Base-by-base conservation (phyloP, 495 filamentous ascomycete genomes). In the Daldinia loculata region DNA sequence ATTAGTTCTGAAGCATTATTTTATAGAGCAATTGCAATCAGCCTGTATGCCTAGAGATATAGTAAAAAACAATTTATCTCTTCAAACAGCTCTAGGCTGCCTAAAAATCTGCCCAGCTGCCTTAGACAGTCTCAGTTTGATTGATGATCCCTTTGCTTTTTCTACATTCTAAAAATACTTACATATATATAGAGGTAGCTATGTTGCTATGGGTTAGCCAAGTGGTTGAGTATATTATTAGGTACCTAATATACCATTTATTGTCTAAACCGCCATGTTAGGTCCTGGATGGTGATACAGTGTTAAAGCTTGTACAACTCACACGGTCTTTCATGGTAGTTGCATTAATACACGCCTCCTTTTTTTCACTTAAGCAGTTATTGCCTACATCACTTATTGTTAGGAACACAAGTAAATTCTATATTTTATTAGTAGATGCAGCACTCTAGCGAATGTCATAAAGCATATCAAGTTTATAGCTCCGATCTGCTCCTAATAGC, bases 401-500 rank as follows among this genome's bases (percentile, higher is more conserved):
- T n/a, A n/a, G n/a, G n/a, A n/a, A n/a, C n/a, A n/a, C n/a, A n/a
- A n/a, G n/a, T n/a, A n/a, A 17, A 45, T 17, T 22, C 17, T 17
- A 7, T 17, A 19, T 45, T 45, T 19, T 17, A 45, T 45, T 19
- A 2, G 39, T 43, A 34, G 32, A 34, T 2, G 9, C 3, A 34
- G 8, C 9, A 34, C 12, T 34, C 32, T 34, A 34, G 32, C 32
- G 1, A 43, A 43, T 15, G 19, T 7, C n/a, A n/a, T n/a, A n/a
- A 7, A 19, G 19, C 11, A 15, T 53, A 29, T 30, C 30, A 12
- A 12, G 19, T 24, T 70, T 55, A 74, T 36, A 74, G 27, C 59
- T 74, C 71, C 6, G 62, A 55, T 26, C 67, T 66, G 15, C 30
- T 30, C 51, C 71, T 70, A 41, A 65, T 52, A 14, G 57, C 64